phyloP scores from a whole-genome alignment of 1,284 basidiomycete genomes.

The Vanrija humicola region DNA sequence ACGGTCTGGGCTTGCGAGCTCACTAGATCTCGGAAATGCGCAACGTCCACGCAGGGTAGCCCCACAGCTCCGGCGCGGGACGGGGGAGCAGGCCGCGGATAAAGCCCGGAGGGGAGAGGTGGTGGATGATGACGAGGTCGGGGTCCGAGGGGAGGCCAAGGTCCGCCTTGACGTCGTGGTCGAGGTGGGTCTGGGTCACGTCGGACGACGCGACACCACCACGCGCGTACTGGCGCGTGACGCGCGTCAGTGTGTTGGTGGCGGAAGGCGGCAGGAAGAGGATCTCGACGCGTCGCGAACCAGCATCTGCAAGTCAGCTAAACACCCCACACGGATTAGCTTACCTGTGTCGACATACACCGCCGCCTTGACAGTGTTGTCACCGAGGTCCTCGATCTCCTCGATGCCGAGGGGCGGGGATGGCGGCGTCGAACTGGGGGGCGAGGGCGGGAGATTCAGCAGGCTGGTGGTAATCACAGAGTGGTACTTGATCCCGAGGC shows the following conservation, averaged over 20 bases:
- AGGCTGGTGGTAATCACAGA: constrained; percentile 7
- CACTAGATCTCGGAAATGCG: constrained; percentile 40
- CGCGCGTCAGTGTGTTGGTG: constrained; percentile 7
- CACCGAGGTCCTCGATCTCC: constrained; percentile 2
- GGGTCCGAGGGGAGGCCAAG: constrained; percentile 25
- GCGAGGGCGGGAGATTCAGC: constrained; percentile 17
- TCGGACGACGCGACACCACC: constrained; percentile 5
- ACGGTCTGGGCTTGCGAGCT: constrained; percentile 3
- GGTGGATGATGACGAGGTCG: constrained; percentile 34
- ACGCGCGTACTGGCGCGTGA: constrained; percentile 10
- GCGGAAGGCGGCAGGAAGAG: constrained; percentile 18
- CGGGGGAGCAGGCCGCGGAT: constrained; percentile 24
- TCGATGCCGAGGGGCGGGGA: neutral
- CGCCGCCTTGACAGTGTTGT: constrained; percentile 8
- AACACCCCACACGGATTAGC: neutral
- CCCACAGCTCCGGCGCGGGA: constrained; percentile 34
- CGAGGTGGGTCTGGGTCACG: constrained; percentile 14
- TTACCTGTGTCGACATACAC: constrained; percentile 13
- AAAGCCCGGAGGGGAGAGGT: constrained; percentile 19
- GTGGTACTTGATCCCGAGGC: constrained; percentile 10
- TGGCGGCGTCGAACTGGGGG: constrained; percentile 1
- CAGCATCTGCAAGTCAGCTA: constrained; percentile 1
- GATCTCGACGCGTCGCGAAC: constrained; percentile 11
- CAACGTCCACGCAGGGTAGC: constrained; percentile 38
- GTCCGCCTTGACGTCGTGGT: constrained; percentile 14